Base-by-base conservation (phyloP, 2,329 filamentous ascomycete genomes). In the Fusarium secorum region DNA sequence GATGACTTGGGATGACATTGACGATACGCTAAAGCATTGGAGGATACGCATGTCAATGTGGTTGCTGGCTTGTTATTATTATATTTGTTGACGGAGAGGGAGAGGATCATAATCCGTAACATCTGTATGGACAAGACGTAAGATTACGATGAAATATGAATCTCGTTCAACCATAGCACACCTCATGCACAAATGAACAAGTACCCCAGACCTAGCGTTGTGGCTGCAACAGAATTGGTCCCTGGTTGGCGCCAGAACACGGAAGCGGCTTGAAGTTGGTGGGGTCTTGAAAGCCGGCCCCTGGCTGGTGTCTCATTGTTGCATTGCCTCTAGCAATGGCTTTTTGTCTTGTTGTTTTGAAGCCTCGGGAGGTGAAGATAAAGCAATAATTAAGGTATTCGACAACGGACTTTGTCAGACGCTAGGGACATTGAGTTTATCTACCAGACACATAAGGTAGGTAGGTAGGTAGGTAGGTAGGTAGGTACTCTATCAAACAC, bases 141-240 rank as follows among this genome's bases (percentile, higher is more conserved):
- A 63, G 48, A 63, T 60, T 44, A 33, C 38, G 20, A 46, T 38
- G 51, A 64, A 60, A 54, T 53, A 48, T 38, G 49, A 45, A 35
- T 44, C 59, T 28, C 36, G 45, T 59, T 28, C 35, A 24, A 30
- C 42, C 24, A 60, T 22, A 58, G 52, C 38, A 33, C 58, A 28
- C 7, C 32, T 52, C 22, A 65, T 65, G 44, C 60, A 67, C 45
- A 56, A 66, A 58, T 52, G 53, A 66, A 24, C 38, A 52, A 51
- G 63, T 41, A 74, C 74, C 74, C 74, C 70, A 68, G 73, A 75
- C 70, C 65, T 33, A 60, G 46, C 36, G 56, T 39, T 57, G 71
- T 71, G 66, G 66, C 71, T 67, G 64, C 48, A 60, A 60, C 61
- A 64, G 51, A 51, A 55, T 42, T 62, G 57, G 65, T 68, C 54